phyloP scores from a whole-genome alignment of 1,139 yeast genomes.

The Pneumocystis wakefieldiae region DNA sequence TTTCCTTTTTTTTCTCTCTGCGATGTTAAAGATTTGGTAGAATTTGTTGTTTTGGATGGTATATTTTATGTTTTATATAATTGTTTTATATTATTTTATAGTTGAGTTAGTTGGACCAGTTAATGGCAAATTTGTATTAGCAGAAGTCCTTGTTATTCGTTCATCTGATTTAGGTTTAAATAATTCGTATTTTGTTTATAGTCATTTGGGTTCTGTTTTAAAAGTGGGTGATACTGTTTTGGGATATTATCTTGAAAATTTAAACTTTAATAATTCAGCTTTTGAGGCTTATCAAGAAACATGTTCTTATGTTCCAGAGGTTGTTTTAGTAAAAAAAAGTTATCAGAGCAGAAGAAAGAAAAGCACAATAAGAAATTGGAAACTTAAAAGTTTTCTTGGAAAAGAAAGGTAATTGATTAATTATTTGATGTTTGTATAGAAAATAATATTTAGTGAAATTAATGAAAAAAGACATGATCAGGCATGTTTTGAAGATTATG shows the following conservation, averaged over 20 bases:
- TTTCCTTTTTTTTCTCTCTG: conserved; percentile 67
- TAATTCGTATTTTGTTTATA: conserved; percentile 65
- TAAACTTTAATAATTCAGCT: conserved; percentile 73
- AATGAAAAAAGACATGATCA: conserved; percentile 69
- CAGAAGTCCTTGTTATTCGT: conserved; percentile 81
- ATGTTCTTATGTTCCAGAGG: conserved; percentile 48
- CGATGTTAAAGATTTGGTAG: conserved; percentile 64
- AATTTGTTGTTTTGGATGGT: conserved; percentile 68
- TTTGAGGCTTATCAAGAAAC: conserved; percentile 59
- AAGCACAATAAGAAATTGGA: conserved; percentile 84
- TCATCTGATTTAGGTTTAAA: conserved; percentile 73
- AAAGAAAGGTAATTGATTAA: conserved; percentile 37
- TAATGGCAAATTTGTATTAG: conserved; percentile 68
- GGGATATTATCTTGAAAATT: conserved; percentile 72
- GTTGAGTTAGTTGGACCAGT: conserved; percentile 84
- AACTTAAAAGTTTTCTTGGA: conserved; percentile 86
- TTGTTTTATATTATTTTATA: background rate
- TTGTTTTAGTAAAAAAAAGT: conserved; percentile 77
- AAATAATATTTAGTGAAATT: conserved; percentile 33
- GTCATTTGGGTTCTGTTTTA: conserved; percentile 83
- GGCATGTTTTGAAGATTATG: conserved; percentile 93
- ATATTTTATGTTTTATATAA: background rate
- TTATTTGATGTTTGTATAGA: background rate
- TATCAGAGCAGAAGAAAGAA: conserved; percentile 55
- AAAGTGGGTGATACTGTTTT: conserved; percentile 92